Conservation (phyloP, 2,329 filamentous ascomycete species). For the Leptosphaerulina australis region DNA sequence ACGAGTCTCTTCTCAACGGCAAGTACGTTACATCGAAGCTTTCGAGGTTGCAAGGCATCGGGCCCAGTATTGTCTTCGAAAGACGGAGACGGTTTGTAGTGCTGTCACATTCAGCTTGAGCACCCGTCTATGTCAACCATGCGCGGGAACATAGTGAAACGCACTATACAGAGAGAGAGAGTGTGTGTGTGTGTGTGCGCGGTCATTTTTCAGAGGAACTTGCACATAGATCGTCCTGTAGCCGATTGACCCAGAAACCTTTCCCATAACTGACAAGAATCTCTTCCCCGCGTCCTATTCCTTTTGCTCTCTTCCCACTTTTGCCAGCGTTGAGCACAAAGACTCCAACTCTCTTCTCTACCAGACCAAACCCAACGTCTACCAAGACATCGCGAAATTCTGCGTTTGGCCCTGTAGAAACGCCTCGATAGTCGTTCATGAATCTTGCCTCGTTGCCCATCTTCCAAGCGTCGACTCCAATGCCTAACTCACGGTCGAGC, state of each 20-base stretch:
- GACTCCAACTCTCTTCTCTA: slow-evolving; percentile 57
- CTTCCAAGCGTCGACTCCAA: slow-evolving; percentile 56
- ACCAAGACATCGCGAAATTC: slow-evolving; percentile 53
- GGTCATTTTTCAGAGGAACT: background rate
- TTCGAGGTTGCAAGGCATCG: background rate
- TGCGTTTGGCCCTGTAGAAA: slow-evolving; percentile 50
- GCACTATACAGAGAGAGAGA: background rate
- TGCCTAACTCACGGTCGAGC: slow-evolving; percentile 56
- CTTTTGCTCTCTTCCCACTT: slow-evolving; percentile 54
- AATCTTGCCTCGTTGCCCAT: slow-evolving; percentile 60
- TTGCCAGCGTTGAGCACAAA: slow-evolving; percentile 57
- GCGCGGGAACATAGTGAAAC: background rate
- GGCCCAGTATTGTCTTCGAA: background rate
- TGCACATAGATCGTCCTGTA: slow-evolving; percentile 8
- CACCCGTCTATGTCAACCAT: background rate
- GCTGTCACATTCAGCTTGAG: background rate
- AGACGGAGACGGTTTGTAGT: background rate
- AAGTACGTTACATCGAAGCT: too few species aligned
- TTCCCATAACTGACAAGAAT: slow-evolving; percentile 62
- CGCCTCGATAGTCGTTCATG: slow-evolving; percentile 61
- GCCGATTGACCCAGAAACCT: slow-evolving; percentile 52
- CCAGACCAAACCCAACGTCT: slow-evolving; percentile 45
- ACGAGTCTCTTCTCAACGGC: too few species aligned
- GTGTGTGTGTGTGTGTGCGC: background rate
- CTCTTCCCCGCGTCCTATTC: slow-evolving; percentile 57